Conservation (phyloP, 306 rosid species). For the Vicia villosa region DNA sequence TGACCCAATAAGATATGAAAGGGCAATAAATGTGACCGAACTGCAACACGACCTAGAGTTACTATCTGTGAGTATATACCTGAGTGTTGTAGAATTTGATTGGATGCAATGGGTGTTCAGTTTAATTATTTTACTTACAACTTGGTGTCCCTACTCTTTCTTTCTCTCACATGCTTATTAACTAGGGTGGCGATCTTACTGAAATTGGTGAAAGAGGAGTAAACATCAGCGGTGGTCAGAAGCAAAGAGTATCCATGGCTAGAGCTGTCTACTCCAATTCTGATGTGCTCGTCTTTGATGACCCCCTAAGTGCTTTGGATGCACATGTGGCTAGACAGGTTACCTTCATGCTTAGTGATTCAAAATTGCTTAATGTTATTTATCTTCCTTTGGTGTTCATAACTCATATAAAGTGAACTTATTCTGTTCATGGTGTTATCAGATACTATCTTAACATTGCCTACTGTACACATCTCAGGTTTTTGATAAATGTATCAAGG, state of each 20-base stretch:
- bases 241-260: constrained; percentile 97
- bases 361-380: constrained; percentile 23
- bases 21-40: constrained; percentile 75
- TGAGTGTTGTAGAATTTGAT: constrained; percentile 20
- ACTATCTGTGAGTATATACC: constrained; percentile 68
- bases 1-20: constrained; percentile 65
- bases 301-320: constrained; percentile 94
- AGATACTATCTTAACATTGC: constrained; percentile 30
- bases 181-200: constrained; percentile 82
- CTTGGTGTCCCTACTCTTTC: constrained; percentile 25
- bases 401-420: neutral
- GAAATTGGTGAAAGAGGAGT: constrained; percentile 99
- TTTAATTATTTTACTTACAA: constrained; percentile 12
- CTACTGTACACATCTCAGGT: constrained; percentile 51
- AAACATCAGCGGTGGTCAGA: constrained; percentile 97
- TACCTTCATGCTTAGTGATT: constrained; percentile 36
- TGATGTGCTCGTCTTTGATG: constrained; percentile 86
- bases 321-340: constrained; percentile 95
- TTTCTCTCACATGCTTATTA: constrained; percentile 33
- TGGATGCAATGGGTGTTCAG: constrained; percentile 36
- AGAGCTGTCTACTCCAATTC: constrained; percentile 88
- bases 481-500: constrained; percentile 84
- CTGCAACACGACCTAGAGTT: constrained; percentile 77
- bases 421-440: constrained; percentile 21
- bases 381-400: constrained; percentile 22